Evolutionary conservation across 768 basidiomycete genomes (phyloP).

Genomic region (Tylopilus plumbeoviolaceoides): DNA sequence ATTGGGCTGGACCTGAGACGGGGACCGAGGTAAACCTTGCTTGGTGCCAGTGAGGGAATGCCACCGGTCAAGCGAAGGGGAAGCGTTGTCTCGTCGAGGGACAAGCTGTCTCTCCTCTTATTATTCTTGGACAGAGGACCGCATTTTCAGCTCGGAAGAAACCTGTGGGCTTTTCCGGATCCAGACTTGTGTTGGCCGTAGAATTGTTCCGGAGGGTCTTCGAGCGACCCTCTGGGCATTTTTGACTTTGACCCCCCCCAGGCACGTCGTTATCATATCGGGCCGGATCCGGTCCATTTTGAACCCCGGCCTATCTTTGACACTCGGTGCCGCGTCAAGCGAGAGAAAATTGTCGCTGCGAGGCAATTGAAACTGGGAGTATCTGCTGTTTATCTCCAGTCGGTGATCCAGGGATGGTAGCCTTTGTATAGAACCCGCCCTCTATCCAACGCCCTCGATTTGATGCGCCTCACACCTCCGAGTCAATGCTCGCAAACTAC

Average conservation of each 20-base stretch:
- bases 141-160: slow-evolving; percentile 11
- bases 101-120: not conserved
- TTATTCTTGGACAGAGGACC: slow-evolving; percentile 13
- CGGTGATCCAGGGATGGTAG: too few relatives aligned
- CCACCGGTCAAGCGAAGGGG: not conserved
- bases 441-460: too few relatives aligned
- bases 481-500: too few relatives aligned
- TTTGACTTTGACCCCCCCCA: not conserved
- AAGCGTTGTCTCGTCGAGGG: not conserved
- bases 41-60: too few relatives aligned
- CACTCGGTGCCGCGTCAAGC: too few relatives aligned
- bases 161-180: not conserved
- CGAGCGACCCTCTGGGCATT: not conserved
- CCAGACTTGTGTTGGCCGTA: not conserved
- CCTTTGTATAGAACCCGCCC: too few relatives aligned
- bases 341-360: too few relatives aligned
- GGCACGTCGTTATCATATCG: not conserved
- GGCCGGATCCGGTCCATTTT: too few relatives aligned
- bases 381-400: too few relatives aligned
- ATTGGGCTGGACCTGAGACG: slow-evolving; percentile 3
- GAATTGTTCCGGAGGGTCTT: not conserved
- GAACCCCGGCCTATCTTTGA: too few relatives aligned
- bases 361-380: too few relatives aligned
- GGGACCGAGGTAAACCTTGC: not conserved
- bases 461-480: too few relatives aligned